Percentiles rank a stretch among this genome's conserved stretches.
phyloP scores from a whole-genome alignment of 2,329 filamentous ascomycete species.

The Neospermospora avenae region DNA sequence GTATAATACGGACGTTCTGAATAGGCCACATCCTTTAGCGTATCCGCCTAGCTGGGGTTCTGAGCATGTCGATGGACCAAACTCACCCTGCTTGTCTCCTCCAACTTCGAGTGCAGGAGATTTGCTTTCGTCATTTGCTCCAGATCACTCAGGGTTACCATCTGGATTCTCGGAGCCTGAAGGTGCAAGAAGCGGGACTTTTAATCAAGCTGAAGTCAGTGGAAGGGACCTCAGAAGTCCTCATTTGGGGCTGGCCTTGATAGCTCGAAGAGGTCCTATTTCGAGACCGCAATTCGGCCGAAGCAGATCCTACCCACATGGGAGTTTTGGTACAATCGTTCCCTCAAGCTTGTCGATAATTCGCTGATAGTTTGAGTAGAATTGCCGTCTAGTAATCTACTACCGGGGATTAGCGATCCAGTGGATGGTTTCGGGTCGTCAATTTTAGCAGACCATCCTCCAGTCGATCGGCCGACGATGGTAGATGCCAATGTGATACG shows the following conservation, averaged over 20 bases:
- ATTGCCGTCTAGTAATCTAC: conserved; percentile 4
- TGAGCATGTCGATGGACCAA: background rate
- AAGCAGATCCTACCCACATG: conserved; percentile 20
- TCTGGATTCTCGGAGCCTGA: conserved; percentile 4
- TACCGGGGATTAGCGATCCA: background rate
- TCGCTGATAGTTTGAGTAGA: conserved; percentile 5
- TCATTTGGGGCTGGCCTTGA: background rate
- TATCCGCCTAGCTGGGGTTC: conserved; percentile 13
- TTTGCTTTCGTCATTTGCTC: conserved; percentile 4
- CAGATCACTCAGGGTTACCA: conserved; percentile 9
- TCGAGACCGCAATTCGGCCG: conserved; percentile 16
- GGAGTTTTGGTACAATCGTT: conserved; percentile 10
- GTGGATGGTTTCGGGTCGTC: background rate
- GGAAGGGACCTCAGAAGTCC: background rate
- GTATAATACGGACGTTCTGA: conserved; percentile 11
- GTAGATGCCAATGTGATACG: background rate
- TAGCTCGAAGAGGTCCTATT: background rate
- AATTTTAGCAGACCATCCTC: background rate
- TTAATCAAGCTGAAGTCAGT: background rate
- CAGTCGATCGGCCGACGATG: background rate
- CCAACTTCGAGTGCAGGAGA: conserved; percentile 15
- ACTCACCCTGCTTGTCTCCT: background rate
- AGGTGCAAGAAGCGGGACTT: conserved; percentile 7
- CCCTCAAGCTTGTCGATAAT: background rate
- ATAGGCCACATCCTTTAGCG: conserved; percentile 2